These are phyloP conservation scores for Daldinia eschscholtzii DNA, from an alignment of 2,329 filamentous ascomycete genomes.

Conservation along the genomic window DNA sequence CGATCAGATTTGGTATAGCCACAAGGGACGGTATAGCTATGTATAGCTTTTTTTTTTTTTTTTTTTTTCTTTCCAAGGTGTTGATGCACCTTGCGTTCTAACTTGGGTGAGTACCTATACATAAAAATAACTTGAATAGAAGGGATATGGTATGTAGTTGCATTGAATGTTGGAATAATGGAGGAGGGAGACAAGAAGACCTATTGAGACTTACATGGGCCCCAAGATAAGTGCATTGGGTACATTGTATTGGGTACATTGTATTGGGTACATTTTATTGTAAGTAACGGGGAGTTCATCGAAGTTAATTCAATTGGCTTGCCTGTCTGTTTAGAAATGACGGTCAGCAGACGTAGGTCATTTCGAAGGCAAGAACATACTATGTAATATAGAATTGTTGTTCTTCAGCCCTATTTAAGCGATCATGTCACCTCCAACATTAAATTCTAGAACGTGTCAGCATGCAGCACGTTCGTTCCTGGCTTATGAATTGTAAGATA, in stretches of 20 bases:
- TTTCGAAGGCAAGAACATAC: not conserved
- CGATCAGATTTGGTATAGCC: not conserved
- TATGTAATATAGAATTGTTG: not conserved
- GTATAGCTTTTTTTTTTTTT: no score
- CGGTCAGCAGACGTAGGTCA: not conserved
- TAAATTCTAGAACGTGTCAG: constrained; percentile 10
- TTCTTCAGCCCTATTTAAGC: constrained; percentile 14
- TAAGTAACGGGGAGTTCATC: not conserved
- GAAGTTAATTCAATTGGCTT: not conserved
- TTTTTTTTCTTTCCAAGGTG: no score
- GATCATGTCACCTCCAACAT: not conserved
- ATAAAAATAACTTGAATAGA: not conserved
- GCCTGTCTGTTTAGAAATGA: not conserved
- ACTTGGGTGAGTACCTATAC: not conserved
- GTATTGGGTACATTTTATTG: not conserved
- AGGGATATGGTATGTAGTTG: not conserved
- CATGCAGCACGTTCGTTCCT: not conserved
- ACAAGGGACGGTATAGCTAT: no score
- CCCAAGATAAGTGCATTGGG: no score
- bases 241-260: no score
- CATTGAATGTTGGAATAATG: not conserved
- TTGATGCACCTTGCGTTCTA: not conserved
- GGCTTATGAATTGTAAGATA: not conserved
- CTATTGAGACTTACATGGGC: not conserved
- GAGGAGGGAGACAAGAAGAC: not conserved